These are phyloP conservation scores for Sporothrix euskadiensis DNA, from an alignment of 2,329 filamentous ascomycete genomes.

Conservation along the genomic window DNA sequence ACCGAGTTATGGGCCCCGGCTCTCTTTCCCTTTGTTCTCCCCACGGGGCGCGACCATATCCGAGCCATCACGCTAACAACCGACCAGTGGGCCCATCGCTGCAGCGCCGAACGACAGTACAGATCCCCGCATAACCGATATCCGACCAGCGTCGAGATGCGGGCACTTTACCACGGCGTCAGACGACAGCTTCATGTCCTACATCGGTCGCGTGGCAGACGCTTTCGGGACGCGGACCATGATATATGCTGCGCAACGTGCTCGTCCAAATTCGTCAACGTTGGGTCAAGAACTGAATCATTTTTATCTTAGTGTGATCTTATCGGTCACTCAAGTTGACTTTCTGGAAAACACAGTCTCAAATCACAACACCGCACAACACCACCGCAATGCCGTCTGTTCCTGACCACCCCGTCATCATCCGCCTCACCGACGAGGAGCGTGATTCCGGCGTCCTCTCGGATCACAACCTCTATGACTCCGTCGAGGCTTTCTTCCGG, in stretches of 20 bases:
- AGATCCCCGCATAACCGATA: constrained; percentile 7
- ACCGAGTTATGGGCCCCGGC: constrained; percentile 14
- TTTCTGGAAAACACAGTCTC: neutral
- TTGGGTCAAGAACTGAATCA: neutral
- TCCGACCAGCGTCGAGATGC: neutral
- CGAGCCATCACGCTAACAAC: neutral
- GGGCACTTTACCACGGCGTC: neutral
- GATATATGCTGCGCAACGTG: constrained; percentile 2
- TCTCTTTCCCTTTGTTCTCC: constrained; percentile 2
- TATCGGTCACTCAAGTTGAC: neutral
- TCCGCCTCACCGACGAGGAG: constrained; percentile 34
- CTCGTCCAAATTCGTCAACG: neutral
- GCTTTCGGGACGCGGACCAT: neutral
- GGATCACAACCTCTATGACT: constrained; percentile 36
- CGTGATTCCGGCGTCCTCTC: constrained; percentile 34
- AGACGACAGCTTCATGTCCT: neutral
- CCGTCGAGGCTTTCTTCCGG: constrained; percentile 35
- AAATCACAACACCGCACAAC: neutral
- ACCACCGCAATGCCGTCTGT: constrained; percentile 11
- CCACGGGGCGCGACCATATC: neutral
- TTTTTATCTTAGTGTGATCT: neutral
- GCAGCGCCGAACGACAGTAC: neutral
- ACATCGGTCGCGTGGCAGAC: constrained; percentile 1
- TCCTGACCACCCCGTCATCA: constrained; percentile 25
- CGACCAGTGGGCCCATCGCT: neutral